phyloP scores from a whole-genome alignment of 2,329 filamentous ascomycete genomes.

The Pestalotiopsis sp. region DNA sequence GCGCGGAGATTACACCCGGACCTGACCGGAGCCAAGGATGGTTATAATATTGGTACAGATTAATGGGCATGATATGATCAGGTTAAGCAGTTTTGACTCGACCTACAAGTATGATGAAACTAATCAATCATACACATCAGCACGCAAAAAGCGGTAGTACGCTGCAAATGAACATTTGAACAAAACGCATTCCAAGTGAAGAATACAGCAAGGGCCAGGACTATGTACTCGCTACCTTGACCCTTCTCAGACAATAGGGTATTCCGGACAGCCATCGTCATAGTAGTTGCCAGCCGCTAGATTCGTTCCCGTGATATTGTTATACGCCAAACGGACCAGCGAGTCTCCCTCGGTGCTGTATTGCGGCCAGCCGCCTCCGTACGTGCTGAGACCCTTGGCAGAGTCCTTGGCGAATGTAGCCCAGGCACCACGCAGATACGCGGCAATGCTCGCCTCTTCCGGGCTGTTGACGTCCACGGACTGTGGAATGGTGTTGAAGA shows the following conservation, averaged over 20 bases:
- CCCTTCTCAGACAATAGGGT: neutral
- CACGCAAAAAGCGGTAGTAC: neutral
- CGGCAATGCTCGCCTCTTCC: slow-evolving; percentile 1
- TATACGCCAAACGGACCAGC: slow-evolving; percentile 6
- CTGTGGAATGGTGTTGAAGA: slow-evolving; percentile 8
- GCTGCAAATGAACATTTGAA: neutral
- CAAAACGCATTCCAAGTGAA: neutral
- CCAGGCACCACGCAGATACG: slow-evolving; percentile 10
- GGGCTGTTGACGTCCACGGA: neutral
- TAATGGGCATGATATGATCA: neutral
- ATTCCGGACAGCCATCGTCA: slow-evolving; percentile 35
- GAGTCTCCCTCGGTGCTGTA: slow-evolving; percentile 8
- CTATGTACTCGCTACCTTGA: neutral
- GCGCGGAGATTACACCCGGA: neutral
- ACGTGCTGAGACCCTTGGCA: neutral
- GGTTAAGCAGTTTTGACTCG: neutral
- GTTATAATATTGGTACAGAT: neutral
- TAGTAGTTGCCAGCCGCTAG: neutral
- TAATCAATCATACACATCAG: neutral
- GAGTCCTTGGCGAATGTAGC: slow-evolving; percentile 12
- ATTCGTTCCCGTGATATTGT: slow-evolving; percentile 9
- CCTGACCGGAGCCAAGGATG: neutral
- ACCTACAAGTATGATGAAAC: neutral
- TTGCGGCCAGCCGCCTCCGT: slow-evolving; percentile 5
- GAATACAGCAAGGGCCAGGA: neutral